Conservation (phyloP, 2,329 filamentous ascomycete species). For the Colletotrichum brevisporum region DNA sequence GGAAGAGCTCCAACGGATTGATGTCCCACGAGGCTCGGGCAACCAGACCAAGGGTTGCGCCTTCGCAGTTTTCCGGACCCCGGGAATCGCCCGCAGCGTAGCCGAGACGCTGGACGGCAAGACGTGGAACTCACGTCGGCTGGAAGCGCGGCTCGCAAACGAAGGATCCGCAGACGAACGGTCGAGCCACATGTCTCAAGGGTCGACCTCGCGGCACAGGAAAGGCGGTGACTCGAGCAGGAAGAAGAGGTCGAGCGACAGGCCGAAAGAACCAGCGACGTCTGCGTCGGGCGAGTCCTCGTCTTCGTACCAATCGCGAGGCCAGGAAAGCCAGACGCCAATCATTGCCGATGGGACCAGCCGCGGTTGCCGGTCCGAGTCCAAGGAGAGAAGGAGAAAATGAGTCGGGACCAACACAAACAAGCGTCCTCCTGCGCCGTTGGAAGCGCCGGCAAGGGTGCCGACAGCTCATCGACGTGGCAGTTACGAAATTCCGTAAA, state of each 20-base stretch:
- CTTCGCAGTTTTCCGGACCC: constrained; percentile 28
- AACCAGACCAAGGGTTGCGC: constrained; percentile 24
- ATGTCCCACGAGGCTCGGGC: constrained; percentile 22
- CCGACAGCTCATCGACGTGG: neutral
- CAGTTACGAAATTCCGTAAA: no score
- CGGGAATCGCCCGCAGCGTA: constrained; percentile 8
- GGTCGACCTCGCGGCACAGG: constrained; percentile 1
- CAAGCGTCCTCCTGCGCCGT: neutral
- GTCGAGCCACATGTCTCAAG: neutral
- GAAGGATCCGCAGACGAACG: constrained; percentile 22
- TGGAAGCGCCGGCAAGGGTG: constrained; percentile 4
- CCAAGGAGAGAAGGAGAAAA: constrained; percentile 8
- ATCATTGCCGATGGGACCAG: constrained; percentile 17
- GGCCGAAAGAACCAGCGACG: neutral
- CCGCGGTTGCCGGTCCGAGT: constrained; percentile 4
- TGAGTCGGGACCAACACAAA: constrained; percentile 8
- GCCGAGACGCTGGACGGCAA: constrained; percentile 18
- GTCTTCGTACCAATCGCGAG: constrained; percentile 10
- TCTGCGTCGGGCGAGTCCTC: constrained; percentile 12
- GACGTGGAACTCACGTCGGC: constrained; percentile 1
- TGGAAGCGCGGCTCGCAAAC: constrained; percentile 23
- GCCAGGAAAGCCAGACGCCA: neutral
- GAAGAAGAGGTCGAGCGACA: constrained; percentile 19
- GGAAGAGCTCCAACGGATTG: constrained; percentile 30
- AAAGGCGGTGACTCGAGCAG: constrained; percentile 16